These are phyloP conservation scores for Rhodamnia rubescens DNA, from an alignment of 345 rosid species.

Conservation along the genomic window DNA sequence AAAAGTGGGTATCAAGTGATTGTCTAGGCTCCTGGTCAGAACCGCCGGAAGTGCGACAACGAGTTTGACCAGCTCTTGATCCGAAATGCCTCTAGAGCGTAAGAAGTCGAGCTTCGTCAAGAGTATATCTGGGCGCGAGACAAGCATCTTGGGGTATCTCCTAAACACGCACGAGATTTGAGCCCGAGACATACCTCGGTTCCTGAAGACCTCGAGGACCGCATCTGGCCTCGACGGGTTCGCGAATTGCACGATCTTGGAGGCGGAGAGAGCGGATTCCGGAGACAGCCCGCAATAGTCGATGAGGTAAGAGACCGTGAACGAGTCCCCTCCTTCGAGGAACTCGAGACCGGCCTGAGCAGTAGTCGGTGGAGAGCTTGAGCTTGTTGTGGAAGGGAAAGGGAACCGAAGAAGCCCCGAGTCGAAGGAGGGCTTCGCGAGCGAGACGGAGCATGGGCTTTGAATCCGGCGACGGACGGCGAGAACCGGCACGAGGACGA, in stretches of 20 bases:
- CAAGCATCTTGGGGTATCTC: slow-evolving; percentile 2
- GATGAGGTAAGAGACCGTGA: slow-evolving; percentile 27
- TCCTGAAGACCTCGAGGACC: neutral
- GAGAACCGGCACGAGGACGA: neutral
- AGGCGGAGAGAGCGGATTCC: slow-evolving; percentile 6
- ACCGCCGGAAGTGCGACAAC: neutral
- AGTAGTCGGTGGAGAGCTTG: neutral
- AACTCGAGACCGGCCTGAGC: neutral
- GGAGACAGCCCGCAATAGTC: slow-evolving; percentile 20
- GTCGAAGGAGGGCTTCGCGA: neutral
- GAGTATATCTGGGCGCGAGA: slow-evolving; percentile 6
- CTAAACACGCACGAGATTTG: slow-evolving; percentile 8
- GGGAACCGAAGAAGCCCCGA: neutral
- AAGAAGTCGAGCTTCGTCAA: slow-evolving; percentile 19
- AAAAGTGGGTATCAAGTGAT: slow-evolving; percentile 11
- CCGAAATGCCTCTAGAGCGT: slow-evolving; percentile 21
- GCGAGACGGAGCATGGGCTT: neutral
- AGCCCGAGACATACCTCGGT: slow-evolving; percentile 11
- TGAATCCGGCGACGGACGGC: neutral
- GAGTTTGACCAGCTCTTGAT: slow-evolving; percentile 1
- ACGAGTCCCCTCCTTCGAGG: neutral
- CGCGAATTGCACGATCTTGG: slow-evolving; percentile 1
- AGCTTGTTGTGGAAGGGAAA: neutral
- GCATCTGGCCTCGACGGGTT: slow-evolving; percentile 8
- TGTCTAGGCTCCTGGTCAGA: slow-evolving; percentile 11